A percentile compares a stretch with the other conserved stretches of the same genome.
Conservation (phyloP, 2,329 filamentous ascomycete species). For the Ramularia collo-cygni region DNA sequence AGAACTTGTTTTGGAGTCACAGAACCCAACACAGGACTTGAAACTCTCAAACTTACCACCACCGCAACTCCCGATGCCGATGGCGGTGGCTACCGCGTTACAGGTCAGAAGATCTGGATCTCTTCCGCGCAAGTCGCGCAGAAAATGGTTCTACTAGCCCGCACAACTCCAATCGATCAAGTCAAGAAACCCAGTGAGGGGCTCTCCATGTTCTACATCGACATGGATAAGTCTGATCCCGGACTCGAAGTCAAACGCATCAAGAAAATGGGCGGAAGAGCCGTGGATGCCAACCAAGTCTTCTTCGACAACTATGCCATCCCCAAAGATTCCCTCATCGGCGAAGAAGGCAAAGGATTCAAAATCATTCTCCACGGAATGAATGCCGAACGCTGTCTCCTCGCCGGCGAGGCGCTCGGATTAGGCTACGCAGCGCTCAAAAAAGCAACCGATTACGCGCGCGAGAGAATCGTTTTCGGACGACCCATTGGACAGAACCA, state of each 20-base stretch:
- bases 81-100: conserved; percentile 55
- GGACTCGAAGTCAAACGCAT: conserved; percentile 64
- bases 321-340: conserved; percentile 58
- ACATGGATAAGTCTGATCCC: conserved; percentile 53
- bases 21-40: conserved; percentile 73
- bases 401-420: conserved; percentile 70
- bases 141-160: conserved; percentile 76
- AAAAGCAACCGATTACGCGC: conserved; percentile 38
- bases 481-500: conserved; percentile 55
- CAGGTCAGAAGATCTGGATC: conserved; percentile 85
- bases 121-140: conserved; percentile 74
- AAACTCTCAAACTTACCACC: conserved; percentile 66
- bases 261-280: conserved; percentile 77
- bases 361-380: conserved; percentile 52
- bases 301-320: conserved; percentile 77
- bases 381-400: conserved; percentile 44
- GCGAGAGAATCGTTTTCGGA: conserved; percentile 48
- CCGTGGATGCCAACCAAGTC: conserved; percentile 78
- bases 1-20: conserved; percentile 76
- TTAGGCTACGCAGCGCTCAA: conserved; percentile 62
- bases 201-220: conserved; percentile 73
- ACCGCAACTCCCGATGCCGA: conserved; percentile 54
- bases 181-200: conserved; percentile 66
- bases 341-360: conserved; percentile 69
- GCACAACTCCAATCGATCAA: conserved; percentile 64